Evolutionary conservation across 2,329 filamentous ascomycete species (phyloP).

Genomic region (Pseudogymnoascus sp.): DNA sequence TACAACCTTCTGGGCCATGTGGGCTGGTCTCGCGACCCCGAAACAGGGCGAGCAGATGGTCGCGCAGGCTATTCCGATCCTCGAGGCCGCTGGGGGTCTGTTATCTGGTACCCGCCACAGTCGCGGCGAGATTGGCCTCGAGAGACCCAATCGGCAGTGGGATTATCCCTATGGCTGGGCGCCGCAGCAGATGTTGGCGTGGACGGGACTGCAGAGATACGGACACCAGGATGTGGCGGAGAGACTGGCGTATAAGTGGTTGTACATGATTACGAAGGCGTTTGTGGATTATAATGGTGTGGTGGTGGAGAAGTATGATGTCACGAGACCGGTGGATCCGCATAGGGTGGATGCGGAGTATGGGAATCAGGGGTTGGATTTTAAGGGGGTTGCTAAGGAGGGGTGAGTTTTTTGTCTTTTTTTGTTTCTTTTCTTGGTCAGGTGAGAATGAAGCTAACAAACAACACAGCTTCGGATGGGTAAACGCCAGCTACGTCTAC

Average conservation of each 20-base stretch:
- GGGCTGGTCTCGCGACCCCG: slow-evolving; percentile 82
- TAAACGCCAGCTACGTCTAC: slow-evolving; percentile 95
- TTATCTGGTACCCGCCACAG: slow-evolving; percentile 86
- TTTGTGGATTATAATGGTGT: slow-evolving; percentile 98
- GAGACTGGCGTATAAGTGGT: slow-evolving; percentile 87
- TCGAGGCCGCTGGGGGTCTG: slow-evolving; percentile 81
- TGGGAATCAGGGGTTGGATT: slow-evolving; percentile 90
- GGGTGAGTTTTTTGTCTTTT: slow-evolving; percentile 55
- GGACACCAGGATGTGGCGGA: slow-evolving; percentile 87
- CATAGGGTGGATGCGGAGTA: slow-evolving; percentile 96
- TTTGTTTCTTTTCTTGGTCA: not conserved
- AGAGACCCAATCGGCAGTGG: slow-evolving; percentile 93
- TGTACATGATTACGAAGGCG: slow-evolving; percentile 97
- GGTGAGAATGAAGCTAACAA: slow-evolving; percentile 20
- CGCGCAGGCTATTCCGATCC: slow-evolving; percentile 69
- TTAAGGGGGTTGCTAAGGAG: slow-evolving; percentile 92
- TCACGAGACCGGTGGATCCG: slow-evolving; percentile 80
- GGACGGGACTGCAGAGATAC: slow-evolving; percentile 86
- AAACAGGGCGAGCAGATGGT: slow-evolving; percentile 82
- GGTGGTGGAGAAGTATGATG: slow-evolving; percentile 98
- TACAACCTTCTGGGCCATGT: slow-evolving; percentile 96
- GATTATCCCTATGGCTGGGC: slow-evolving; percentile 98
- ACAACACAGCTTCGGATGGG: slow-evolving; percentile 88
- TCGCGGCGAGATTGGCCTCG: slow-evolving; percentile 68
- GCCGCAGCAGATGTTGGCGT: slow-evolving; percentile 95